phyloP scores from a whole-genome alignment of 208 protist species.

The Crithidia bombi region DNA sequence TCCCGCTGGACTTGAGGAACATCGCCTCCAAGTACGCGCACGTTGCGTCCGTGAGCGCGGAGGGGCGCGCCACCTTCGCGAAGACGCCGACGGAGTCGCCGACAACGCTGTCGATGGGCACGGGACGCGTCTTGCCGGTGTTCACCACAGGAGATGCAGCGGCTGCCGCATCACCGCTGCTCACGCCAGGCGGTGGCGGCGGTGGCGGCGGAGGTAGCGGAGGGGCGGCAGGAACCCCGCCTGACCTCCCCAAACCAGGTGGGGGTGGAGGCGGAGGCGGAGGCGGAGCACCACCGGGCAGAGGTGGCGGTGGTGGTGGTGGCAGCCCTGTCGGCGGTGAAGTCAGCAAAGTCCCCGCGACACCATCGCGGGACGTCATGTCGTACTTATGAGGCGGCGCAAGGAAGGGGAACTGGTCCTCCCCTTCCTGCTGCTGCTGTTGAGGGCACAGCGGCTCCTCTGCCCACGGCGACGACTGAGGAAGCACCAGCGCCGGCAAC shows the following conservation, averaged over 20 bases:
- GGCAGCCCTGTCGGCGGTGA: background rate
- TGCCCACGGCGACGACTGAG: background rate
- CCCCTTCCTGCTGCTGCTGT: background rate
- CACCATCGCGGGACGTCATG: too few relatives aligned
- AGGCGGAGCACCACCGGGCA: background rate
- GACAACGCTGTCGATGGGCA: constrained; percentile 56
- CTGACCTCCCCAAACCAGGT: constrained; percentile 6
- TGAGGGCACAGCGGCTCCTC: background rate
- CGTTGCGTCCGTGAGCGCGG: constrained; percentile 17
- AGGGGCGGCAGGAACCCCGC: constrained; percentile 11
- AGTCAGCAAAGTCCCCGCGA: background rate
- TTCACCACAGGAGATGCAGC: constrained; percentile 4
- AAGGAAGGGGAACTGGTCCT: too few relatives aligned
- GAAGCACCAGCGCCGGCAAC: background rate
- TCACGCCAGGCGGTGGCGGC: constrained; percentile 31
- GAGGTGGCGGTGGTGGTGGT: background rate
- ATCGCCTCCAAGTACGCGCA: constrained; percentile 23
- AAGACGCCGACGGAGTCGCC: constrained; percentile 46
- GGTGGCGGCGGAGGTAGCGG: constrained; percentile 41
- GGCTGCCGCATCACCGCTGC: background rate
- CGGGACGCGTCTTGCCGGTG: constrained; percentile 45
- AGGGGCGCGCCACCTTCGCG: constrained; percentile 6
- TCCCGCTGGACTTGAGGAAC: constrained; percentile 37
- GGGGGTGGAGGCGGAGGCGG: constrained; percentile 11
- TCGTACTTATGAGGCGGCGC: too few relatives aligned